These are phyloP conservation scores for Cercospora beticola DNA, from an alignment of 2,329 filamentous ascomycete genomes.

Conservation along the genomic window DNA sequence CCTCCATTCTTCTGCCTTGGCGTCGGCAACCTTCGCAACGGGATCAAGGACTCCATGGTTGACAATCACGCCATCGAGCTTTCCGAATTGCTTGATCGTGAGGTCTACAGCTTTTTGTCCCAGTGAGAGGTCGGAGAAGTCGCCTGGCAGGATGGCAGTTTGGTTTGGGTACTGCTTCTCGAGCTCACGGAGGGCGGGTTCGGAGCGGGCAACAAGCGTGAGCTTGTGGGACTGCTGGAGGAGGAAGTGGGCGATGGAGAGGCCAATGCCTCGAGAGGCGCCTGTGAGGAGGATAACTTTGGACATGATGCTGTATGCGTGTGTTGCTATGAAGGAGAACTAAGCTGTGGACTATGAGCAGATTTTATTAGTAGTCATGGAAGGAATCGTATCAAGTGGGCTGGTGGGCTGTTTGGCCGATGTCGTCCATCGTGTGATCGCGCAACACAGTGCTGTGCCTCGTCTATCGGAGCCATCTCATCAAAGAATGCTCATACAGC, in stretches of 20 bases:
- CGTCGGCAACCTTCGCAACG: slow-evolving; percentile 67
- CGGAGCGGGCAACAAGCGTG: slow-evolving; percentile 60
- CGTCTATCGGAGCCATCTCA: neutral
- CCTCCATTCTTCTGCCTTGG: slow-evolving; percentile 72
- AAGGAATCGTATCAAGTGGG: neutral
- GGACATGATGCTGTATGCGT: slow-evolving; percentile 19
- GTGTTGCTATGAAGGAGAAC: neutral
- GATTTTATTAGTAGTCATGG: neutral
- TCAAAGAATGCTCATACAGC: neutral
- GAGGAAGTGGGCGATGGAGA: slow-evolving; percentile 60
- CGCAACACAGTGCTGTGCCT: neutral
- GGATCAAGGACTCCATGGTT: slow-evolving; percentile 86
- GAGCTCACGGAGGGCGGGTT: slow-evolving; percentile 55
- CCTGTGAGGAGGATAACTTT: slow-evolving; percentile 59
- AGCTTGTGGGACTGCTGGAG: slow-evolving; percentile 46
- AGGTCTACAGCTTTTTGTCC: slow-evolving; percentile 63
- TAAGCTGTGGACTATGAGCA: neutral
- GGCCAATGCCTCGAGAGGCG: slow-evolving; percentile 65
- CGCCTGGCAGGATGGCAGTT: slow-evolving; percentile 59
- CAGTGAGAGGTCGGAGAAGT: slow-evolving; percentile 55
- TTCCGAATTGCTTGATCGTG: slow-evolving; percentile 63
- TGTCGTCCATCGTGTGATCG: neutral
- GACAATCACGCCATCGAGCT: slow-evolving; percentile 76
- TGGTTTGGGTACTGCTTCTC: slow-evolving; percentile 52
- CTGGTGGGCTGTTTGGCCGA: neutral